Evolutionary conservation across 176 grass and related monocot species (phyloP), one percentile per base, ranked within the genome.

Genomic region (Aechmea fasciata): DNA sequence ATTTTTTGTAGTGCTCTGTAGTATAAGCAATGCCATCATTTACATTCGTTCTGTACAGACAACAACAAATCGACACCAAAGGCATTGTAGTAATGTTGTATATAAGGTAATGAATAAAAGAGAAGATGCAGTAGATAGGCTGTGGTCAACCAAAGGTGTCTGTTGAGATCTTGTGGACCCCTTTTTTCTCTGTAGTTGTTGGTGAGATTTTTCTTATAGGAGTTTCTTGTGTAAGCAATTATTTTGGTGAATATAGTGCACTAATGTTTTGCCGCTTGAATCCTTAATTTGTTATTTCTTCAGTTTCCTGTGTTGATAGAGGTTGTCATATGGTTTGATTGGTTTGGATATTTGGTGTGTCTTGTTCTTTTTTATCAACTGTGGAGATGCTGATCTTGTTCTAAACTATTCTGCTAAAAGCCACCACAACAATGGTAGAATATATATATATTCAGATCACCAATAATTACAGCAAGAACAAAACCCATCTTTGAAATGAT

Each of bases 401-500:
- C 17, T 61, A 1, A 19, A 10, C 8, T 61, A 61, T 19, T 61
- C 20, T 61, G 55, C 15, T n/a, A 55, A 55, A 13, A 55, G 52
- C 52, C 28, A 52, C 49, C 50, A 59, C 51, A n/a, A 52, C 2
- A 18, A 23, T 72, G 50, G 63, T 55, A 48, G 48, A 65, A 70
- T 64, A 65, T 25, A 70, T 64, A 65, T 25, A 66, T 11, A 7
- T 52, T 65, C 22, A 15, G 20, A 52, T 83, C 73, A 85, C 83
- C 87, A 85, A 66, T 73, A 90, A 77, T 86, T 81, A 14, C 57
- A 70, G 8, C 84, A 91, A 12, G 81, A 87, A 47, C 74, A 87
- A 13, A 73, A 54, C 14, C 83, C 80, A 48, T 73, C 74, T 49
- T 51, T 77, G 69, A 90, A 90, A 79, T 85, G 87, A 73, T 85